Conservation (phyloP, 345 rosid species). For the Melastoma malabathricum region DNA sequence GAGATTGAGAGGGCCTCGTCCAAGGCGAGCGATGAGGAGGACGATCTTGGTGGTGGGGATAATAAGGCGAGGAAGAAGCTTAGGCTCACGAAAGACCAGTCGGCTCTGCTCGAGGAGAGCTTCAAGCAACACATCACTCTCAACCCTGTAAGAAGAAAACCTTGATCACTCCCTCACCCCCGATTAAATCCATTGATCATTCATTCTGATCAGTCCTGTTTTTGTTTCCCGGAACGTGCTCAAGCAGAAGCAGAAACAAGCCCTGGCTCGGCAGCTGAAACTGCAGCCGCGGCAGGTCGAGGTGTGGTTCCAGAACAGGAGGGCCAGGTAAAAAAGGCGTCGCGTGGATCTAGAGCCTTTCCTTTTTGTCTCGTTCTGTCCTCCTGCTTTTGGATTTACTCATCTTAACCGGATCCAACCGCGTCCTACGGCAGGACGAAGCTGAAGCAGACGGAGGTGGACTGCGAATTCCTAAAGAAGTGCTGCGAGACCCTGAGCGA, state of each 20-base stretch:
- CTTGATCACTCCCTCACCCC: too few relatives aligned
- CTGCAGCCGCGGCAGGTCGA: constrained; percentile 96
- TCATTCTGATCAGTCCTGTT: not conserved
- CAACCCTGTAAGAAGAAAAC: constrained; percentile 49
- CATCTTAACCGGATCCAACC: not conserved
- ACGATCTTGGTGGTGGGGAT: constrained; percentile 17
- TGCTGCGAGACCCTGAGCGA: constrained; percentile 84
- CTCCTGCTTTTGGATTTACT: not conserved
- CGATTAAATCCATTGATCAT: too few relatives aligned
- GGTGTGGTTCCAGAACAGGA: constrained; percentile 97
- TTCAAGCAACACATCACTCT: constrained; percentile 90
- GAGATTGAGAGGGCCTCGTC: constrained; percentile 36
- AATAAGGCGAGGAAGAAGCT: constrained; percentile 76
- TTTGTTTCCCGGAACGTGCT: too few relatives aligned
- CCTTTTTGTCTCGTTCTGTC: too few relatives aligned
- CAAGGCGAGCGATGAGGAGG: constrained; percentile 37
- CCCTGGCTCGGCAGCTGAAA: constrained; percentile 75
- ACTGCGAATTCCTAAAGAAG: constrained; percentile 80
- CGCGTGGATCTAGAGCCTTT: too few relatives aligned
- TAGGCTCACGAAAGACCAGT: constrained; percentile 80
- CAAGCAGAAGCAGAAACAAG: constrained; percentile 76
- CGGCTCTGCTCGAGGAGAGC: constrained; percentile 86
- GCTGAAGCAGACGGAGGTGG: constrained; percentile 97
- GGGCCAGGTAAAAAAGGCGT: constrained; percentile 58
- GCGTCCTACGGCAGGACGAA: constrained; percentile 46